Evolutionary conservation across 1,284 basidiomycete genomes (phyloP).

Genomic region (Garcileccinum viscosum): DNA sequence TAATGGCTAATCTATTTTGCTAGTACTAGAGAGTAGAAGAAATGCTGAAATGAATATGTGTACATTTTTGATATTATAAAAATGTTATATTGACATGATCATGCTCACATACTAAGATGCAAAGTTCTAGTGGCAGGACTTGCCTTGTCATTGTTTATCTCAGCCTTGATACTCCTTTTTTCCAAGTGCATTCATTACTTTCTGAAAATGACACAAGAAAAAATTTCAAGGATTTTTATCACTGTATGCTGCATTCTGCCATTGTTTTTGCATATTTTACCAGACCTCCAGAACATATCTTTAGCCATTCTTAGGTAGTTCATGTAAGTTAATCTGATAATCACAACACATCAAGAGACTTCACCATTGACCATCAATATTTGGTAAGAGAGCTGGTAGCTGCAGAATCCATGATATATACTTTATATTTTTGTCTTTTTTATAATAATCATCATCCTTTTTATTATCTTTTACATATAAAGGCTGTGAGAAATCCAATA

Average conservation of each 20-base stretch:
- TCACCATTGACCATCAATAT: constrained; percentile 41
- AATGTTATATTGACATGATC: no score
- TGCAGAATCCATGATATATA: constrained; percentile 40
- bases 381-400: constrained; percentile 41
- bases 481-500: constrained; percentile 56
- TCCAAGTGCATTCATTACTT: constrained; percentile 44
- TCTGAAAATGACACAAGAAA: constrained; percentile 37
- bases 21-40: no score
- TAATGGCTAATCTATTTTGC: no score
- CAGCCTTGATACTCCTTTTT: constrained; percentile 25
- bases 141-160: constrained; percentile 24
- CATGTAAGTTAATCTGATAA: constrained; percentile 32
- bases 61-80: no score
- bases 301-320: constrained; percentile 28
- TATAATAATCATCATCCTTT: constrained; percentile 37
- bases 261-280: constrained; percentile 36
- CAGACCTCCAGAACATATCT: constrained; percentile 21
- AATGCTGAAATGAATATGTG: no score
- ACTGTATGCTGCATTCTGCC: constrained; percentile 40
- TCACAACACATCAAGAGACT: constrained; percentile 33
- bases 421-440: constrained; percentile 15
- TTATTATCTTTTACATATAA: constrained; percentile 50
- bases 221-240: constrained; percentile 31
- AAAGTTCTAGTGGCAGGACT: no score
- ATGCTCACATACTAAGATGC: no score